Base-by-base conservation (phyloP, 345 rosid species). In the Lepidium sativum region DNA sequence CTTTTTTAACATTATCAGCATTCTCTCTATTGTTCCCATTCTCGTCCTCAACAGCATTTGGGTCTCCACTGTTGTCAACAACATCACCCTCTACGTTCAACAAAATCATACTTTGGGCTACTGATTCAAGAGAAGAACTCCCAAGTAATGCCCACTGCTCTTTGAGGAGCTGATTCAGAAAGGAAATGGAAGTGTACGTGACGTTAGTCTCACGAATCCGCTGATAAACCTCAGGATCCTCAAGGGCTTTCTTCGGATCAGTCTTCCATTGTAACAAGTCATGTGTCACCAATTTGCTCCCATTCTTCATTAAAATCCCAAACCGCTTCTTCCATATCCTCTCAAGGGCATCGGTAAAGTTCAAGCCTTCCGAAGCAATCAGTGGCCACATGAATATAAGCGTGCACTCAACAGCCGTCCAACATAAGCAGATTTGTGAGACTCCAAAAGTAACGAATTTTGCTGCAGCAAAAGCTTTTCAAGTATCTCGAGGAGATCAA, bases 401-500 rank as follows among this genome's bases (percentile, higher is more conserved):
- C 54, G 84, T 73, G 21, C 85, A 88, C 51, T 86, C 87, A 20
- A 70, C 77, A 4, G 83, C 89, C n/a, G 69, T 80, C 12, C 80
- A 84, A 34, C 74, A 50, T 80, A 86, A 3, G 94, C 89, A 6
- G 39, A 65, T 74, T 71, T 74, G 79, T 86, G 77, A 10, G 87
- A 77, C 2, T 51, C 79, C 8, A 61, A 8, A 18, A 74, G 20
- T 8, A 56, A 7, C 16, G 20, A 50, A 27, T 27, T 1, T 27
- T 27, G 6, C 31, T 27, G 31, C 31, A 27, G 31, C 7, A 27
- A 5, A 27, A 81, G 37, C 41, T 44, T 48, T 38, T 79, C 85
- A 2, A 83, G 18, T 0, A 33, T 21, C 45, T 75, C 80, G 0
- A 87, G 78, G 0, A 44, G 62, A 3, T 81, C 86, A 13, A 87